A percentile compares a stretch with the other conserved stretches of the same genome.
Conservation (phyloP, 257 asterid genomes). For the Petunia axillaris region DNA sequence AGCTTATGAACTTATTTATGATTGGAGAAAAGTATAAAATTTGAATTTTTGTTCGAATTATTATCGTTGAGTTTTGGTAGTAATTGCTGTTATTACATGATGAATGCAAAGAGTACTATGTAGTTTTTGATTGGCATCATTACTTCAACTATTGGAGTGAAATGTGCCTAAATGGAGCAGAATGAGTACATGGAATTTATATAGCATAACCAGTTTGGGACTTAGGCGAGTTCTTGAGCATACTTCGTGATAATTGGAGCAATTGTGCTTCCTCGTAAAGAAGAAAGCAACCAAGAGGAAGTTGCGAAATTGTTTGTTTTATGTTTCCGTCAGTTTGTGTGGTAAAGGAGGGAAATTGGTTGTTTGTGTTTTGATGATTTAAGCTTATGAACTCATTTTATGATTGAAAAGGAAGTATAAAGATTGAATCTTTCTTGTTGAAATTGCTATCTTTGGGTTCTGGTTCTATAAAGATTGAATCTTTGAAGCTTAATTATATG, state of each 20-base stretch:
- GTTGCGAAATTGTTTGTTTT: no score
- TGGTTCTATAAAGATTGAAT: not conserved
- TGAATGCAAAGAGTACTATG: not conserved
- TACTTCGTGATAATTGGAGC: no score
- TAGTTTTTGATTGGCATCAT: not conserved
- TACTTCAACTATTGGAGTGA: not conserved
- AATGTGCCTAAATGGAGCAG: not conserved
- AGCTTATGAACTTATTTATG: no score
- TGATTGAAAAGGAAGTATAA: constrained; percentile 11
- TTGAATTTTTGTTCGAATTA: not conserved
- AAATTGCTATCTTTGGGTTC: not conserved
- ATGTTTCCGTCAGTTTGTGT: no score
- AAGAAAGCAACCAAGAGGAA: no score
- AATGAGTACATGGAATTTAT: not conserved
- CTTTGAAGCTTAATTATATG: not conserved
- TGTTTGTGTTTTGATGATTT: not conserved
- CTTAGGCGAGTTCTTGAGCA: no score
- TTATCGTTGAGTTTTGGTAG: not conserved
- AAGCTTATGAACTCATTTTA: not conserved
- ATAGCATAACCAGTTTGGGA: no score
- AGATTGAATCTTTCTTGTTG: not conserved
- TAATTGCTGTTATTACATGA: not conserved
- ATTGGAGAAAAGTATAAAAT: no score
- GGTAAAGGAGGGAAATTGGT: no score
- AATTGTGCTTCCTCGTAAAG: no score